Conservation (phyloP, 495 filamentous ascomycete species). For the Cryomyces minteri region DNA sequence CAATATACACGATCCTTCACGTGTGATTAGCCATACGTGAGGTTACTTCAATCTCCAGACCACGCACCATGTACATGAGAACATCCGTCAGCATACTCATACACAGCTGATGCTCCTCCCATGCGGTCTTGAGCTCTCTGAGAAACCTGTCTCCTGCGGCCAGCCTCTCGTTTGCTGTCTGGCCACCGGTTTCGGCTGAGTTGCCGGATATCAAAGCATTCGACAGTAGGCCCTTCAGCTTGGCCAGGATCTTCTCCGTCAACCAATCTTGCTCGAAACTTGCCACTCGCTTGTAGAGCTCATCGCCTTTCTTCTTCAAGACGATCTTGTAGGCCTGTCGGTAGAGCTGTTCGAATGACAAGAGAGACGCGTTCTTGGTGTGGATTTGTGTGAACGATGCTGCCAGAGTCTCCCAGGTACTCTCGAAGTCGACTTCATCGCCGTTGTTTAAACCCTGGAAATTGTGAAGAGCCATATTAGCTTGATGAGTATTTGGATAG, state of each 20-base stretch:
- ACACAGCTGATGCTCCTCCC: constrained; percentile 74
- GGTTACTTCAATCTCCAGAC: not conserved
- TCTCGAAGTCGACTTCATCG: constrained; percentile 57
- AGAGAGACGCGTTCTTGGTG: constrained; percentile 68
- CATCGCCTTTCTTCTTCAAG: constrained; percentile 63
- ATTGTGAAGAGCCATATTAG: not conserved
- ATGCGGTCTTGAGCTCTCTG: constrained; percentile 51
- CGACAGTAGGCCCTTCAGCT: constrained; percentile 42
- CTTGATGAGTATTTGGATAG: no score
- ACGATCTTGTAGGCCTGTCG: constrained; percentile 95
- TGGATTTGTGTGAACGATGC: constrained; percentile 72
- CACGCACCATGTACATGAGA: constrained; percentile 82
- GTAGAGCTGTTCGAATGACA: constrained; percentile 94
- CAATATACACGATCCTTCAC: constrained; percentile 58
- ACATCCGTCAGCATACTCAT: constrained; percentile 98
- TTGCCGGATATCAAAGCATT: constrained; percentile 27
- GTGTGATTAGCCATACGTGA: not conserved
- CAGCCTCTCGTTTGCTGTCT: constrained; percentile 55
- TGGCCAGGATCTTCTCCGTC: constrained; percentile 41
- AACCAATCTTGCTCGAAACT: constrained; percentile 70
- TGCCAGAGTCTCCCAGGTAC: constrained; percentile 55
- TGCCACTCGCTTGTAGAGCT: constrained; percentile 66
- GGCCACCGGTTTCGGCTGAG: constrained; percentile 12
- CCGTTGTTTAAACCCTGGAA: constrained; percentile 32
- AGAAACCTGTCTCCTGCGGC: constrained; percentile 72